Conservation (phyloP, 768 basidiomycete genomes). For the Mycena rosella region DNA sequence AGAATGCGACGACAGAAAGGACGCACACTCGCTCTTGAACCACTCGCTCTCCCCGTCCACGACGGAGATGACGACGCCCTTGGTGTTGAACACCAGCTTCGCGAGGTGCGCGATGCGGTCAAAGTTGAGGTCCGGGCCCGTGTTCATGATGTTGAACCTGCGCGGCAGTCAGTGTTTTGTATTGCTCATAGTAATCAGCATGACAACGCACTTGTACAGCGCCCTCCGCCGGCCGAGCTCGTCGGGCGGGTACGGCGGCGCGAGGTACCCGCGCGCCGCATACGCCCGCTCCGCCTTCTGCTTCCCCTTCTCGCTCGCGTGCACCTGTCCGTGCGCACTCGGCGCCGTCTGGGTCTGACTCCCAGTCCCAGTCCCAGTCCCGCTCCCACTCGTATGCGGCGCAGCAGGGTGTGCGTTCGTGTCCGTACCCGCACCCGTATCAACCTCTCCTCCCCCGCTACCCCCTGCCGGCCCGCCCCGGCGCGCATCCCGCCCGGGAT, state of each 20-base stretch:
- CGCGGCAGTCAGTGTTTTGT: no score
- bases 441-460: neutral
- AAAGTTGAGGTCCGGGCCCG: constrained; percentile 89
- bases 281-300: constrained; percentile 80
- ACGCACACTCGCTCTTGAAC: constrained; percentile 90
- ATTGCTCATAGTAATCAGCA: constrained; percentile 14
- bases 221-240: constrained; percentile 87
- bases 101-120: constrained; percentile 94
- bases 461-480: neutral
- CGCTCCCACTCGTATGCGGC: neutral
- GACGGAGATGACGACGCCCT: constrained; percentile 84
- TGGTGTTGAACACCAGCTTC: constrained; percentile 93
- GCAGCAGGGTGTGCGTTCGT: no score
- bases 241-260: constrained; percentile 87
- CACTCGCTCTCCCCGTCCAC: constrained; percentile 93
- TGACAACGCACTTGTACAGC: constrained; percentile 76
- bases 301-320: constrained; percentile 23
- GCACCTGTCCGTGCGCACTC: neutral
- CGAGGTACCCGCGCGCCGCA: constrained; percentile 73
- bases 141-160: constrained; percentile 93
- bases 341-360: no score
- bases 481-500: constrained; percentile 21
- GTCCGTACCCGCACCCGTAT: constrained; percentile 38
- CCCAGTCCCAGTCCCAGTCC: neutral
- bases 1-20: neutral